A percentile compares a stretch with the other conserved stretches of the same genome.
These are phyloP conservation scores for Ustanciosporium gigantosporum DNA, from an alignment of 1,284 basidiomycete genomes.

Conservation along the genomic window DNA sequence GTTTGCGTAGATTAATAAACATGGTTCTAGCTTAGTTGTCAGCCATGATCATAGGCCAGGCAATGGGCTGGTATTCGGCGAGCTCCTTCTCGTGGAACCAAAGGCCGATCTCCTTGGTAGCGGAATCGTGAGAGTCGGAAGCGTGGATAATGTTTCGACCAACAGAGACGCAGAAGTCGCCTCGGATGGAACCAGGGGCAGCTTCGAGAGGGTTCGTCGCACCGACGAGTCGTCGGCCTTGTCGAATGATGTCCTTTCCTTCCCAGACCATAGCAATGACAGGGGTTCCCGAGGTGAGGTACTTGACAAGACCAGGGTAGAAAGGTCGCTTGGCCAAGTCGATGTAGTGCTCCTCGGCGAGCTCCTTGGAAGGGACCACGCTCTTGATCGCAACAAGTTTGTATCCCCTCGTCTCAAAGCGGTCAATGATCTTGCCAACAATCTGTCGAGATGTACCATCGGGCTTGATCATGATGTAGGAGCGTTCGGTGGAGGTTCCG, in stretches of 20 bases:
- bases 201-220: constrained; percentile 55
- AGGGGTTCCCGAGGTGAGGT: constrained; percentile 55
- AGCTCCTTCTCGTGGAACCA: constrained; percentile 64
- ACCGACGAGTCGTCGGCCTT: constrained; percentile 56
- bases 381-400: constrained; percentile 26
- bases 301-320: constrained; percentile 47
- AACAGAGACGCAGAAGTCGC: constrained; percentile 51
- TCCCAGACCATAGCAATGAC: constrained; percentile 58
- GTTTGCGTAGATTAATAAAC: no score
- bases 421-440: constrained; percentile 53
- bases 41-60: constrained; percentile 52
- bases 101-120: constrained; percentile 64
- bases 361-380: constrained; percentile 24
- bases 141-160: constrained; percentile 64
- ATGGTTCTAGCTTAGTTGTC: constrained; percentile 39
- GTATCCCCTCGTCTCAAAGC: constrained; percentile 52
- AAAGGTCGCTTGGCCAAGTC: constrained; percentile 55
- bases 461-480: constrained; percentile 64
- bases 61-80: constrained; percentile 62
- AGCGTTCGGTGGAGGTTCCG: constrained; percentile 62
- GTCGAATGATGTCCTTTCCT: constrained; percentile 58
- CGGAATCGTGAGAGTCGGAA: constrained; percentile 64
- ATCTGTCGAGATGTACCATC: constrained; percentile 55
- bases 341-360: constrained; percentile 54
- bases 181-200: constrained; percentile 51